phyloP scores from a whole-genome alignment of 73 alveolate genomes.

The Stentor roeselii region DNA sequence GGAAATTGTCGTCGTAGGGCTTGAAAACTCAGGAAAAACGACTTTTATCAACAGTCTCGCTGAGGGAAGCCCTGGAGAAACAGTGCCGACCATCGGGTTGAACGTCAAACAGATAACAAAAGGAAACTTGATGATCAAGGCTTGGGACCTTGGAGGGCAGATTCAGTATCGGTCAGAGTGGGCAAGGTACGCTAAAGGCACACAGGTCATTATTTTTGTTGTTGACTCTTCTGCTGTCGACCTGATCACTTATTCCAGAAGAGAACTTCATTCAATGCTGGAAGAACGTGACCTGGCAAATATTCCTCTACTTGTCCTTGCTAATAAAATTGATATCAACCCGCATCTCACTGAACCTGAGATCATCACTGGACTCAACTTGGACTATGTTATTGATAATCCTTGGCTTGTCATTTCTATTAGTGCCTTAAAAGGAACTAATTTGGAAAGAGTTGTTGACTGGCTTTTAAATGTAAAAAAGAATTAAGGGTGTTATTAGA shows the following conservation, averaged over 20 bases:
- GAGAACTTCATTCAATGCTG: conserved; percentile 69
- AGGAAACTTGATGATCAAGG: conserved; percentile 78
- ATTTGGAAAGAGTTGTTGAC: conserved; percentile 78
- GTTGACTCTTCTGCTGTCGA: conserved; percentile 77
- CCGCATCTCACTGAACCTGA: conserved; percentile 82
- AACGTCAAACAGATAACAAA: conserved; percentile 73
- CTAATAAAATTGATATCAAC: conserved; percentile 83
- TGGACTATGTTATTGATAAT: conserved; percentile 80
- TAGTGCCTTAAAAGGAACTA: conserved; percentile 74
- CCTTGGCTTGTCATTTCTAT: conserved; percentile 83
- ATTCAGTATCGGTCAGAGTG: conserved; percentile 84
- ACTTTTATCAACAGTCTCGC: conserved; percentile 69
- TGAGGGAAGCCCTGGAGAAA: conserved; percentile 68
- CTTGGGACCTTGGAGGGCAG: conserved; percentile 93
- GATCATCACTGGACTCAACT: conserved; percentile 77
- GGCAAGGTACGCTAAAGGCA: conserved; percentile 80
- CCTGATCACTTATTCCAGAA: conserved; percentile 44
- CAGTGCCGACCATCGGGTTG: conserved; percentile 88
- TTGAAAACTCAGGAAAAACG: conserved; percentile 88
- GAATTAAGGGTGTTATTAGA: background rate
- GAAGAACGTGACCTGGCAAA: conserved; percentile 67
- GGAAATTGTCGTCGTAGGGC: conserved; percentile 81
- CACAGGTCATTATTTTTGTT: conserved; percentile 71
- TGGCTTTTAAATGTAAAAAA: conserved; percentile 50
- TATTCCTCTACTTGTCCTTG: conserved; percentile 71